These are phyloP conservation scores for Neurospora sp. DNA, from an alignment of 495 filamentous ascomycete species.

Conservation along the genomic window DNA sequence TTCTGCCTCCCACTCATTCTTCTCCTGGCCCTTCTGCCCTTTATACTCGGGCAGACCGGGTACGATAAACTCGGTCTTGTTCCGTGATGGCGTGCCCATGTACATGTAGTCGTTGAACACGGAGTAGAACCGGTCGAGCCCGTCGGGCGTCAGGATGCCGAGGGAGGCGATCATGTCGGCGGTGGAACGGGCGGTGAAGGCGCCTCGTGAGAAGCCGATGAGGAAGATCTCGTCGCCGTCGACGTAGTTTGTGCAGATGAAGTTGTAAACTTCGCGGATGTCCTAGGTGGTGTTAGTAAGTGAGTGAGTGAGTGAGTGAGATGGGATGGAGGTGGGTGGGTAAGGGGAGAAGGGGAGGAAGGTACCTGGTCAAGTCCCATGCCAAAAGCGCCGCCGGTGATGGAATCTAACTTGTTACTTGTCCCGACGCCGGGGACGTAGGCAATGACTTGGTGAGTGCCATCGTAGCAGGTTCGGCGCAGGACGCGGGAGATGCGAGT, in stretches of 20 bases:
- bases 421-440: slow-evolving; percentile 39
- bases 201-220: slow-evolving; percentile 59
- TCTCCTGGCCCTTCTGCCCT: slow-evolving; percentile 13
- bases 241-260: slow-evolving; percentile 52
- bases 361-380: slow-evolving; percentile 23
- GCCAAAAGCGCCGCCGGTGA: slow-evolving; percentile 40
- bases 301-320: background rate
- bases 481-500: slow-evolving; percentile 31
- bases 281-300: slow-evolving; percentile 16
- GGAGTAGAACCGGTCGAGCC: slow-evolving; percentile 47
- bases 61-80: slow-evolving; percentile 13
- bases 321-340: background rate
- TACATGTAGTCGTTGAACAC: slow-evolving; percentile 46
- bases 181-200: slow-evolving; percentile 56
- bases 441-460: slow-evolving; percentile 29
- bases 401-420: slow-evolving; percentile 29
- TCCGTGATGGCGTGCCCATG: slow-evolving; percentile 13
- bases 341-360: background rate
- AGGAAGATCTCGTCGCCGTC: slow-evolving; percentile 56
- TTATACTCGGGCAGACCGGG: slow-evolving; percentile 10
- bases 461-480: slow-evolving; percentile 20
- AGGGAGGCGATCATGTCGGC: slow-evolving; percentile 49
- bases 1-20: slow-evolving; percentile 18
- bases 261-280: slow-evolving; percentile 55
- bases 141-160: slow-evolving; percentile 50